Evolutionary conservation across 805 yeast species (phyloP), one percentile per base, ranked within the genome.

Genomic region (Metschnikowia similis): DNA sequence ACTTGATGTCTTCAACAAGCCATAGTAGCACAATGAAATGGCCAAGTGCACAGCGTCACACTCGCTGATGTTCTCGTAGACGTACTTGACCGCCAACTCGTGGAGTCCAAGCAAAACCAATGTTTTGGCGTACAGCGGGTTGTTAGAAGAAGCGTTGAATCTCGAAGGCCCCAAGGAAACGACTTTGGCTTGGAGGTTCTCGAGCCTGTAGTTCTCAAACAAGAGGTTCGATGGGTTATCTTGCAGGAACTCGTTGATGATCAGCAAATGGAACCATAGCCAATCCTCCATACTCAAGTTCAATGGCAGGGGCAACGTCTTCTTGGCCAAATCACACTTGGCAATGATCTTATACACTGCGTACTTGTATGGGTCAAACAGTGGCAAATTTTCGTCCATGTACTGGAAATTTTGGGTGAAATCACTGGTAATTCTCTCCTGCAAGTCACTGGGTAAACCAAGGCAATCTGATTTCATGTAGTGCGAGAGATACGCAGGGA

Each of bases 271-370:
- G 63, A 87, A 81, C 99, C 99, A 92, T 45, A 92, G 66, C 98
- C 98, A 92, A 69, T 92, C 98, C 66, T 92, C 98, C 43, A 91
- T 81, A 51, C 95, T 87, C 35, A 83, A 69, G 35, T 86, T 79
- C 30, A 92, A 80, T 35, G 80, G 72, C n/a, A 83, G 66, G 35
- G 95, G 82, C 58, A 91, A 70, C 54, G 80, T 71, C 66, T 83
- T 82, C 66, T 84, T 76, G 43, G 86, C 73, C 62, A 85, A 63
- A 70, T 84, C 84, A 66, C 97, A 89, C 66, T 94, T 85, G n/a
- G 98, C 98, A 50, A 92, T 79, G 27, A 94, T 77, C 67, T 94
- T 92, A 71, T 89, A 94, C 6, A 90, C 85, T 0, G 97, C 94
- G 64, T 84, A 86, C 64, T 91, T 84, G 71, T 80, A 94, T 5